Conservation (phyloP, 2,329 filamentous ascomycete genomes). For the Stemphylium lycopersici region DNA sequence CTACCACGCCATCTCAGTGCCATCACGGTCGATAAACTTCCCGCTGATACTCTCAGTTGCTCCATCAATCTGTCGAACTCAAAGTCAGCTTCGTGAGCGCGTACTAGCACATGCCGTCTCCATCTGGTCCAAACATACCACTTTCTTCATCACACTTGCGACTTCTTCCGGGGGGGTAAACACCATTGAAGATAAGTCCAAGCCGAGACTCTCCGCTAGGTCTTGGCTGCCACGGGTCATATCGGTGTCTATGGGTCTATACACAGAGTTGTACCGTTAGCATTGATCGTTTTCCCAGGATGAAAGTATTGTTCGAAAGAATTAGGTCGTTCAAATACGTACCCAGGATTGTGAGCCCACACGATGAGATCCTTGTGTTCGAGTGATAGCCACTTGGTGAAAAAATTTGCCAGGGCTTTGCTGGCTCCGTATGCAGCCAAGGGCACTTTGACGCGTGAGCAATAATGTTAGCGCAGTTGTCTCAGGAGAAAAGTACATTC, state of each 20-base stretch:
- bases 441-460: not conserved
- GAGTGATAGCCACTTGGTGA: slow-evolving; percentile 23
- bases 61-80: not conserved
- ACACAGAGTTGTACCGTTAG: not conserved
- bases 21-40: not conserved
- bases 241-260: not conserved
- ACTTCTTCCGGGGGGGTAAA: not conserved
- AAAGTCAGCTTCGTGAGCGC: not conserved
- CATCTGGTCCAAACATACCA: not conserved
- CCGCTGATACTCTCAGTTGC: not conserved
- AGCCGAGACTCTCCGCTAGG: not conserved
- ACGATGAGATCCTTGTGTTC: slow-evolving; percentile 21
- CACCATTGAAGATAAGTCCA: not conserved
- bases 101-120: no score
- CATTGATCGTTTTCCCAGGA: not conserved
- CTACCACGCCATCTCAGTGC: not conserved
- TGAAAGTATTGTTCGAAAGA: not conserved
- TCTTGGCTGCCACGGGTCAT: not conserved
- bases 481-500: not conserved
- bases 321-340: not conserved
- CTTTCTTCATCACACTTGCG: not conserved
- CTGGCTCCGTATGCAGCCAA: slow-evolving; percentile 23
- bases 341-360: slow-evolving; percentile 26
- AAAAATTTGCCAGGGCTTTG: slow-evolving; percentile 25
- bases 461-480: not conserved